Base-by-base conservation (phyloP, 257 asterid genomes). In the Gentiana macrophylla region DNA sequence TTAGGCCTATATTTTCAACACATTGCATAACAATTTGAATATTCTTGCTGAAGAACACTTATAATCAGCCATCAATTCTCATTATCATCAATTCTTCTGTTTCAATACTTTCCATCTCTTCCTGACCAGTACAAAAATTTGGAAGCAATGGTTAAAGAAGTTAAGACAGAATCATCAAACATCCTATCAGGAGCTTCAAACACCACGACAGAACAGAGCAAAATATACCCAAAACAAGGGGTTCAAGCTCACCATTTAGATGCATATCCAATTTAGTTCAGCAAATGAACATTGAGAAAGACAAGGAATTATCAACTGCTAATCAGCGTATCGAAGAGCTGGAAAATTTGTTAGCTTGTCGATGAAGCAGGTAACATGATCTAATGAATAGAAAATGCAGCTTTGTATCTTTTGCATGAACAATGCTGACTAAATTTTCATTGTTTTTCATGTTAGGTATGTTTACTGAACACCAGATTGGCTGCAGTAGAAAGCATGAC, bases 401-500 rank as follows among this genome's bases (percentile, higher is more conserved):
- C 24, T 24, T 24, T 24, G 24, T 24, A 24, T 43, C 10, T 41
- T 49, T 58, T 51, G 32, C 35, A 24, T 24, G 50, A 37, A 12
- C 59, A 49, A 24, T 24, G 24, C 24, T 24, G 24, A 24, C 24
- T 24, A 24, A 24, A 24, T 24, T 24, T 24, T 24, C 24, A 24
- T 24, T 24, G 24, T 24, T 24, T 24, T 24, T 24, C 66, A 53
- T 51, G 59, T 69, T 80, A 89, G 97, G 84, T 85, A 61, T 83
- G 92, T 67, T 61, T 80, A 64, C 75, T 89, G 72, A 85, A 79
- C 41, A 70, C 91, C 37, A 83, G 87, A 76, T 77, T 89, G 70
- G 95, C 95, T 50, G 70, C 86, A 53, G 74, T 89, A 37, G 97
- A 89, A 74, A 89, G 77, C 80, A 89, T 89, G 97, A 89, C 97